phyloP scores from a whole-genome alignment of 192 early-diverging fungal genomes.

The Rhizophagus prolifer region DNA sequence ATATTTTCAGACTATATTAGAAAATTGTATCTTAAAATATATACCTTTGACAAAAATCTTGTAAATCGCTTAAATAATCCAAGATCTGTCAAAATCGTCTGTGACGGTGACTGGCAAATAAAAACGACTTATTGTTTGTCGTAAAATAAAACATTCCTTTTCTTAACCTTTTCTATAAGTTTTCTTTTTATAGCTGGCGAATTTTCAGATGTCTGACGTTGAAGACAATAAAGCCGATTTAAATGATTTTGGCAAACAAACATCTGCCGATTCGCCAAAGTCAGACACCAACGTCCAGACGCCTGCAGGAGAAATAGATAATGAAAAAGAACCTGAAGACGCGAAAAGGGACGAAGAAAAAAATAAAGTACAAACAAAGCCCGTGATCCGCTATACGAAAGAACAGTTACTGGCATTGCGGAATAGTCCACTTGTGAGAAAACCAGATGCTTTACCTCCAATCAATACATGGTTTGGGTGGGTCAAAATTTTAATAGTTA shows the following conservation, averaged over 20 bases:
- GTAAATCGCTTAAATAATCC: neutral
- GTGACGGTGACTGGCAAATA: conserved; percentile 18
- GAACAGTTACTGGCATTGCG: conserved; percentile 43
- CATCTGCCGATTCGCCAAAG: conserved; percentile 2
- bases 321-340: conserved; percentile 5
- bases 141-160: conserved; percentile 2
- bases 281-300: neutral
- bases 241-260: neutral
- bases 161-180: neutral
- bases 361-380: neutral
- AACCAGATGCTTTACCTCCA: conserved; percentile 40
- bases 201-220: conserved; percentile 27
- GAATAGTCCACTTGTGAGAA: conserved; percentile 42
- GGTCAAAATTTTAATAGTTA: neutral
- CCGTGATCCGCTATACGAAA: conserved; percentile 36
- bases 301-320: neutral
- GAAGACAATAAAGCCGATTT: neutral
- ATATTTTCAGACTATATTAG: neutral
- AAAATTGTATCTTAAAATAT: neutral
- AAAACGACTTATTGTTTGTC: neutral
- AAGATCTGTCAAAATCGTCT: conserved; percentile 19
- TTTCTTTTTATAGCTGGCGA: neutral
- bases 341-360: conserved; percentile 10
- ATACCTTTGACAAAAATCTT: neutral
- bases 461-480: conserved; percentile 46